A percentile compares a stretch with the other conserved stretches of the same genome.
These are phyloP conservation scores for Fallopia convolvulus DNA, from an alignment of 148 eudicot genomes.

Conservation along the genomic window DNA sequence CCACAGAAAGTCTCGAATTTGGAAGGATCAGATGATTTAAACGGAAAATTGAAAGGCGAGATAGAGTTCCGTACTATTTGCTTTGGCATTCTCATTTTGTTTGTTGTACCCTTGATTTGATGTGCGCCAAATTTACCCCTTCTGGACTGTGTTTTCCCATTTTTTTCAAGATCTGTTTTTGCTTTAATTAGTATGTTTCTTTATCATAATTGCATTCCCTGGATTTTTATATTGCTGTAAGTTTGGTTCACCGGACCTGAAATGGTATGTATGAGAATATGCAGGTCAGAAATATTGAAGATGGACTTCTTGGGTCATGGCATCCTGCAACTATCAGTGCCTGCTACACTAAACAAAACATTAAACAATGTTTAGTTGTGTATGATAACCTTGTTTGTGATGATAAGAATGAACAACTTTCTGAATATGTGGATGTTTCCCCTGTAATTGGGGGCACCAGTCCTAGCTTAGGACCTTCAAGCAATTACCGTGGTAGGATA, in stretches of 20 bases:
- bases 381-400: conserved; percentile 45
- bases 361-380: conserved; percentile 17
- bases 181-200: neutral
- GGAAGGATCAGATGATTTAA: neutral
- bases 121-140: neutral
- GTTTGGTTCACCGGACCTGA: neutral
- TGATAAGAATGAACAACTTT: conserved; percentile 19
- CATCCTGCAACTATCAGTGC: conserved; percentile 46
- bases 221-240: neutral
- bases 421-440: conserved; percentile 37
- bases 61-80: neutral
- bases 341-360: conserved; percentile 18
- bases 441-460: conserved; percentile 31
- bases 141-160: neutral
- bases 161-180: neutral
- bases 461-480: neutral
- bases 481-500: conserved; percentile 35
- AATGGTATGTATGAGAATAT: conserved; percentile 5
- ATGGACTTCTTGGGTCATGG: conserved; percentile 86
- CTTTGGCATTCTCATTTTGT: neutral
- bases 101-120: neutral
- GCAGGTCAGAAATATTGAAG: conserved; percentile 79
- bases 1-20: neutral
- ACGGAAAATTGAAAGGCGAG: neutral
- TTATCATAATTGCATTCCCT: neutral